Evolutionary conservation across 2,329 filamentous ascomycete genomes (phyloP), one percentile per base, ranked within the genome.

Genomic region (Pseudonectria foliicola): DNA sequence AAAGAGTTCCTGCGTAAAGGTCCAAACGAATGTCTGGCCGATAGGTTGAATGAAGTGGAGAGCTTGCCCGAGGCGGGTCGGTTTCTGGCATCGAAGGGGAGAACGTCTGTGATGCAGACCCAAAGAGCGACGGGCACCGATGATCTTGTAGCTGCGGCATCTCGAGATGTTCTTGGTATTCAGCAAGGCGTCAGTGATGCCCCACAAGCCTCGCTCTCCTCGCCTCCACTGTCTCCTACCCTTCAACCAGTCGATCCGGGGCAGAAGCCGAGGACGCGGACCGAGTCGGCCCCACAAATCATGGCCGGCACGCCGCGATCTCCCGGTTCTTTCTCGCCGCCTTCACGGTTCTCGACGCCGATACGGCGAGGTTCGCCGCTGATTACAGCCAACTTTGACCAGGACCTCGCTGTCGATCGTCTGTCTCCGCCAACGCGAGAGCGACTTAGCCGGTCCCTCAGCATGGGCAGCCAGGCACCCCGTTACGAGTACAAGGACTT

Each of bases 1-100:
- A 49, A 64, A 36, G 68, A 77, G 2, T 81, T 78, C 30, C 48
- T 80, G 2, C 53, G 57, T 4, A 71, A 71, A 15, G 77, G 77
- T 0, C 74, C 75, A 0, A 68, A 76, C 7, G 56, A 55, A 13
- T 80, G 75, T 41, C 49, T 80, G 5, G 62, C 64, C 10, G 71
- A 76, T 35, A 60, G 77, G 10, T 42, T 80, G 12, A 68, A 58
- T 18, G 61, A 64, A 37, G 55, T 57, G 1, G 57, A 62, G 8
- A 45, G 44, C 1, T 51, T 57, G 4, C 52, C 54, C 0, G 57
- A 56, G 3, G 54, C 55, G 21, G 43, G 48, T 2, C 44, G 52
- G 11, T 59, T 61, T 15, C 31, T 61, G 11, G 44, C 46, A 2
- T 36, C 42, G 2, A 47, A 56, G 25, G 56, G 56, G 6, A 42